phyloP scores from a whole-genome alignment of 1,284 basidiomycete genomes.

The Erythrobasidium hasegawianum region DNA sequence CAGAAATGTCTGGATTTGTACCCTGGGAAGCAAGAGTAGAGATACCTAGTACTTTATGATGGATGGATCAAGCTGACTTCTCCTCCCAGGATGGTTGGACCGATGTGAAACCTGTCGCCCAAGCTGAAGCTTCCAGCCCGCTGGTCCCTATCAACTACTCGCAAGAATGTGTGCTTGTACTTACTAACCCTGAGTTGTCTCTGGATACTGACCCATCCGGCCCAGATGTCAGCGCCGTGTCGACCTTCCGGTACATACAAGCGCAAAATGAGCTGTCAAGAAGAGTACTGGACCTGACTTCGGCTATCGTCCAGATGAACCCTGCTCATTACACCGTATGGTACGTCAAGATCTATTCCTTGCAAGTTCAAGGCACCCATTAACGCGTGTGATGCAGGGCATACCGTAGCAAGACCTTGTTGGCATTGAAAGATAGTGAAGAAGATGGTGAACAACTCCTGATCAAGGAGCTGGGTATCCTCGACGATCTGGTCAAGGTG shows the following conservation, averaged over 20 bases:
- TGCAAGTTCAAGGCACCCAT: not conserved
- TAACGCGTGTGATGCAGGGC: constrained; percentile 60
- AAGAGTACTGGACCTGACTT: constrained; percentile 77
- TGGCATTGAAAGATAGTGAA: constrained; percentile 56
- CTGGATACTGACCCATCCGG: not conserved
- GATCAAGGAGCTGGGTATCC: constrained; percentile 68
- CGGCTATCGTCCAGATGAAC: constrained; percentile 77
- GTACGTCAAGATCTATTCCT: constrained; percentile 52
- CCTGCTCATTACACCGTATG: constrained; percentile 93
- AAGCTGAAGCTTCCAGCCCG: constrained; percentile 70
- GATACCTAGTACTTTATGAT: not conserved
- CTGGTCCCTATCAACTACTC: constrained; percentile 86
- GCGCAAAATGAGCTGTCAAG: constrained; percentile 68
- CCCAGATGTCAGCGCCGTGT: constrained; percentile 82
- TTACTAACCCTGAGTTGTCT: not conserved
- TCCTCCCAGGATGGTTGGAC: constrained; percentile 67
- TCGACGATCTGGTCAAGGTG: constrained; percentile 75
- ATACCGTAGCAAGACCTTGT: constrained; percentile 79
- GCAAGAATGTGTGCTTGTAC: constrained; percentile 64
- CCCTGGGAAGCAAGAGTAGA: constrained; percentile 30
- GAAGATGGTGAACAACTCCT: constrained; percentile 54
- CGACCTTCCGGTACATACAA: constrained; percentile 81
- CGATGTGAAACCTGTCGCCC: constrained; percentile 73
- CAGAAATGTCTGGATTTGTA: constrained; percentile 6
- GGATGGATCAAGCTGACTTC: not conserved